Evolutionary conservation across 345 rosid species (phyloP).

Genomic region (Gossypium bickii): DNA sequence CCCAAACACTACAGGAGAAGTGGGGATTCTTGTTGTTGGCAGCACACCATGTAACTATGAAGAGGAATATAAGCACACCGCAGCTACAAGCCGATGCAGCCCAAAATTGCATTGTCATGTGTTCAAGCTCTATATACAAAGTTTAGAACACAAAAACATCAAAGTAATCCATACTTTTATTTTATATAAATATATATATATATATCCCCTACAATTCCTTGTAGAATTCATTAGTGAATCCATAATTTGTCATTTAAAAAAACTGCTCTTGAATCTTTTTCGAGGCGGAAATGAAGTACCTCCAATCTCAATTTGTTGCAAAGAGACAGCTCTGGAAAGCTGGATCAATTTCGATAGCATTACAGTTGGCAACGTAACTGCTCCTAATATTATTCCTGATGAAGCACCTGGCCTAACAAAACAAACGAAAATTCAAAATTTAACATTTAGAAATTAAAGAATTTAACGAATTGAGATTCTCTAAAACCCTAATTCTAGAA

Average conservation of each 20-base stretch:
- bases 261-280: conserved; percentile 25
- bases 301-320: conserved; percentile 44
- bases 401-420: conserved; percentile 74
- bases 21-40: conserved; percentile 16
- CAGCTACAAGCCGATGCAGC: conserved; percentile 60
- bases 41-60: conserved; percentile 29
- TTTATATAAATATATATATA: too few relatives aligned
- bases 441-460: neutral
- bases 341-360: conserved; percentile 72
- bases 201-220: neutral
- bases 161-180: neutral
- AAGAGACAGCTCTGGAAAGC: conserved; percentile 55
- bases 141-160: neutral
- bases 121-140: conserved; percentile 46
- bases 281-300: conserved; percentile 30
- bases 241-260: conserved; percentile 16
- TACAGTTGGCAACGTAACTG: conserved; percentile 74
- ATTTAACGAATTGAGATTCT: neutral
- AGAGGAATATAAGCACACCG: conserved; percentile 60
- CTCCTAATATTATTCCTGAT: conserved; percentile 82
- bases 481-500: conserved; percentile 1
- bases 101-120: conserved; percentile 79
- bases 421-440: neutral
- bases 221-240: neutral
- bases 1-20: conserved; percentile 32